Evolutionary conservation across 495 filamentous ascomycete species (phyloP).

Genomic region (Penicillium salamii): DNA sequence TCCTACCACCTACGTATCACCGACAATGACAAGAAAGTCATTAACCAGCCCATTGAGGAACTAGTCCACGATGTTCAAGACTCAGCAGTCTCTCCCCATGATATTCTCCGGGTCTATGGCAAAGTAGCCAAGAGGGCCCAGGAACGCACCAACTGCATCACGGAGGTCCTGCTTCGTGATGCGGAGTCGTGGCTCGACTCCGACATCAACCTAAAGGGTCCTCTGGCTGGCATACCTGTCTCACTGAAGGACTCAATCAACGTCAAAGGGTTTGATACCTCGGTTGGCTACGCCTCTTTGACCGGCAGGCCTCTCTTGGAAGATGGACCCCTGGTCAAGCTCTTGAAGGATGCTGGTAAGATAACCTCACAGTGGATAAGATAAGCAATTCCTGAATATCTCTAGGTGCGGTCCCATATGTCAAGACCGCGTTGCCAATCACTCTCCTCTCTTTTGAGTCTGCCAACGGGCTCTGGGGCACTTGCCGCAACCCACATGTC

Average conservation of each 20-base stretch:
- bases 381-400: neutral
- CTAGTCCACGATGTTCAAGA: conserved; percentile 77
- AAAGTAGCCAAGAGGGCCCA: conserved; percentile 86
- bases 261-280: conserved; percentile 83
- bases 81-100: conserved; percentile 58
- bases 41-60: conserved; percentile 71
- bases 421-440: conserved; percentile 92
- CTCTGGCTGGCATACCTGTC: conserved; percentile 85
- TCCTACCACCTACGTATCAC: conserved; percentile 66
- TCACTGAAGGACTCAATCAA: conserved; percentile 85
- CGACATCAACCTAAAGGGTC: conserved; percentile 74
- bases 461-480: conserved; percentile 86
- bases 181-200: conserved; percentile 75
- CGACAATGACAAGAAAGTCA: conserved; percentile 56
- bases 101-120: conserved; percentile 85
- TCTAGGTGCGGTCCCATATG: conserved; percentile 84
- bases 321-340: conserved; percentile 71
- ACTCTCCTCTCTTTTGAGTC: conserved; percentile 92
- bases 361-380: neutral
- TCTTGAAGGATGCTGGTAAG: conserved; percentile 83
- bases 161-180: conserved; percentile 78
- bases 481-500: conserved; percentile 80
- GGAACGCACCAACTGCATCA: conserved; percentile 84
- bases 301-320: conserved; percentile 59
- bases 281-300: conserved; percentile 75